Base-by-base conservation (phyloP, 2,329 filamentous ascomycete species). In the Calonectria pseudoreteaudii region DNA sequence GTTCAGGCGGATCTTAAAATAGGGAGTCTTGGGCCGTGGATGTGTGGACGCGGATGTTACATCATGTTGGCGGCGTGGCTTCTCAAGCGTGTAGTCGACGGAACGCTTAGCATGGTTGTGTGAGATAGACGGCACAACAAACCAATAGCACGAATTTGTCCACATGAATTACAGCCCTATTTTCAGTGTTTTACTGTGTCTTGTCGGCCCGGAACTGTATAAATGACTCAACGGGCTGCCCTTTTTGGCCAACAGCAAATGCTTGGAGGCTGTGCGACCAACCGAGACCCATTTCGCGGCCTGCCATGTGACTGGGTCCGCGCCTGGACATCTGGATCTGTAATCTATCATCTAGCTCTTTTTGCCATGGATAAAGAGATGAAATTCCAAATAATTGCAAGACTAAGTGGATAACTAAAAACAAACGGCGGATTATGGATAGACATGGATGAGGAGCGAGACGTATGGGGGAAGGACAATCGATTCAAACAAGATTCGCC, bases 1-100 rank as follows among this genome's bases (percentile, higher is more conserved):
- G 78, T 80, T 80, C 70, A 68, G 78, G 78, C 72, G 78, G 78
- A 77, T 74, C 76, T 73, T 65, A 36, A 76, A 78, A 80, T 76
- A 73, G 77, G 73, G 77, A 78, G 66, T 78, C 76, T 79, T 70
- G 60, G 75, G 77, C 73, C 60, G 71, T 67, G 70, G 71, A 78
- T 62, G 76, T 62, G 76, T 75, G 75, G 75, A 75, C 69, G 71
- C 70, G 72, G 70, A 73, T 70, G 76, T 77, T 73, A 68, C 73
- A 75, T 74, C 72, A 75, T 58, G 62, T 74, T 71, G 76, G 75
- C 38, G 56, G 41, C 49, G 53, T 49, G 20, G 31, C 38, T 30
- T 47, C 60, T 36, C n/a, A 44, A 26, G 26, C 30, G 66, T 66
- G 60, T 41, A 28, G 60, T 36, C 41, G 31, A 50, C 31, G 26